Conservation (phyloP, 2,329 filamentous ascomycete genomes). For the Endothia cerciana region DNA sequence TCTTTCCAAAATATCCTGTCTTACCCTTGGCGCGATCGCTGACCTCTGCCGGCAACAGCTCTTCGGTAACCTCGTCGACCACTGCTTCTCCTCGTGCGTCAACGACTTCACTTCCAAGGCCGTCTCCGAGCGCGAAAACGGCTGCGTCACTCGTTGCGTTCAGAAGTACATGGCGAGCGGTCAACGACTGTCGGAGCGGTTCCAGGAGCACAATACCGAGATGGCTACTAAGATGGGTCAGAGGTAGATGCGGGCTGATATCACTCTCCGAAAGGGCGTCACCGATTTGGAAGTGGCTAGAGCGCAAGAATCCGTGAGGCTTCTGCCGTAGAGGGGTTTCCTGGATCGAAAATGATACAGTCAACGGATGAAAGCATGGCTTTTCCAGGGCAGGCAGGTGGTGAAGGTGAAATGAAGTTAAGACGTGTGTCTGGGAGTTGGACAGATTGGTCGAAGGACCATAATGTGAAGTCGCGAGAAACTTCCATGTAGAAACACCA, state of each 20-base stretch:
- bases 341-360: not conserved
- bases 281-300: not conserved
- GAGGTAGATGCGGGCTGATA: slow-evolving; percentile 39
- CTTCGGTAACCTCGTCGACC: slow-evolving; percentile 72
- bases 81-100: slow-evolving; percentile 96
- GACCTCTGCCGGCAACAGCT: slow-evolving; percentile 44
- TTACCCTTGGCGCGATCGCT: not conserved
- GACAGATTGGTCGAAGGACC: not conserved
- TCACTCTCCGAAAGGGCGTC: not conserved
- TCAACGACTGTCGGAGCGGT: slow-evolving; percentile 87
- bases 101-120: slow-evolving; percentile 99
- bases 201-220: slow-evolving; percentile 71
- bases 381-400: not conserved
- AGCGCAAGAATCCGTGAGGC: not conserved
- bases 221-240: slow-evolving; percentile 59
- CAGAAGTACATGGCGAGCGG: slow-evolving; percentile 94
- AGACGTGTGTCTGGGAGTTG: not conserved
- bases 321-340: not conserved
- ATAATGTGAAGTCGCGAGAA: not conserved
- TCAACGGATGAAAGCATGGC: not conserved
- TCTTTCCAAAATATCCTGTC: not conserved
- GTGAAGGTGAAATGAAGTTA: not conserved
- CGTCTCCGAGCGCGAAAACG: slow-evolving; percentile 82
- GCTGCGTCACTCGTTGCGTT: slow-evolving; percentile 92
- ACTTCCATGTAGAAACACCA: not conserved